Evolutionary conservation across 345 rosid genomes (phyloP).

Genomic region (Zanthoxylum bungeanum): DNA sequence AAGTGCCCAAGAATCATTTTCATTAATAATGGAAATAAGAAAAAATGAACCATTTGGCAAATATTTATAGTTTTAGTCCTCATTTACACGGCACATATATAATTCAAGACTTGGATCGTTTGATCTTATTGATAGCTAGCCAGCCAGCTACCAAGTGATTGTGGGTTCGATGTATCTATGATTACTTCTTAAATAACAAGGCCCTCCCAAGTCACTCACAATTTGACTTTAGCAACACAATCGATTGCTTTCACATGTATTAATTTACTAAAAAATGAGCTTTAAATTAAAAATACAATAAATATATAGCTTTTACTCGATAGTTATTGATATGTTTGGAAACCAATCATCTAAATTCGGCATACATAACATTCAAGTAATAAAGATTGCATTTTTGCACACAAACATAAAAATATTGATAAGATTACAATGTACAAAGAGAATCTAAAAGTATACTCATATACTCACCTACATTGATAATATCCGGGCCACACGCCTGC

Average conservation of each 20-base stretch:
- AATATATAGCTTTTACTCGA: too few relatives aligned
- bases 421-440: not conserved
- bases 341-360: not conserved
- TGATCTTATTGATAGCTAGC: not conserved
- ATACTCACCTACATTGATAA: too few relatives aligned
- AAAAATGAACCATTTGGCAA: not conserved
- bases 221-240: not conserved
- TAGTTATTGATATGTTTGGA: conserved; percentile 1
- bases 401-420: not conserved
- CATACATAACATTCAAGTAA: conserved; percentile 12
- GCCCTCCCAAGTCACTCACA: too few relatives aligned
- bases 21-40: not conserved
- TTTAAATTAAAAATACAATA: not conserved
- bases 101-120: not conserved
- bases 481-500: conserved; percentile 14
- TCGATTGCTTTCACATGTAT: not conserved
- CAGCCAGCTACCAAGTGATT: too few relatives aligned
- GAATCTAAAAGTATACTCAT: not conserved
- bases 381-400: not conserved
- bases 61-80: too few relatives aligned
- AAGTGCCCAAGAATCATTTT: not conserved
- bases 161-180: too few relatives aligned
- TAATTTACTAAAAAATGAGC: not conserved
- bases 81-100: not conserved
- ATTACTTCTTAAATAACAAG: too few relatives aligned